Conservation (phyloP, 2,329 filamentous ascomycete species). For the Cercospora sp. region DNA sequence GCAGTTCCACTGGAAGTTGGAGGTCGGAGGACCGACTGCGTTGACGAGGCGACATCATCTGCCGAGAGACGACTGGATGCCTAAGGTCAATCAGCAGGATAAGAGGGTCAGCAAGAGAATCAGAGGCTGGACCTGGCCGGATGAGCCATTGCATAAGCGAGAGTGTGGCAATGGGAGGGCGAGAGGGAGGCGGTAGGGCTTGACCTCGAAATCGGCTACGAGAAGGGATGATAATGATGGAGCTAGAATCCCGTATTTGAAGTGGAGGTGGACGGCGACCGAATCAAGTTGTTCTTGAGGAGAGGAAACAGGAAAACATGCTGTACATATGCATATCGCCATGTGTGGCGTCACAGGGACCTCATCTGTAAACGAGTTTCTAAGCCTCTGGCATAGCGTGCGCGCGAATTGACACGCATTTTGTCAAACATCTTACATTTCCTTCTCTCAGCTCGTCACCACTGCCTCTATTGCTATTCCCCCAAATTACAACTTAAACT, state of each 20-base stretch:
- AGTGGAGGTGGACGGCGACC: not conserved
- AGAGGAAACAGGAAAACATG: not conserved
- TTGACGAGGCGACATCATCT: conserved; percentile 69
- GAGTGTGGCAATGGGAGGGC: conserved; percentile 61
- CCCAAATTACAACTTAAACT: conserved; percentile 64
- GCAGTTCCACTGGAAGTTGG: conserved; percentile 64
- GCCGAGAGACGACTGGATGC: conserved; percentile 73
- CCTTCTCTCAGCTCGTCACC: too few species aligned
- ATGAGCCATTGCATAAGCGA: conserved; percentile 70
- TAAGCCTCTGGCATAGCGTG: not conserved
- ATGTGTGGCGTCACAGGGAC: not conserved
- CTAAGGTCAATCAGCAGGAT: conserved; percentile 68
- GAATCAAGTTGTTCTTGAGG: not conserved
- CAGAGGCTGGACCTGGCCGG: conserved; percentile 73
- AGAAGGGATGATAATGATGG: not conserved
- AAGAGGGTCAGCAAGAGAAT: conserved; percentile 74
- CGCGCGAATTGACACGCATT: not conserved
- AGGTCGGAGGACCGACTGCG: conserved; percentile 74
- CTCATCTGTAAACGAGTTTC: not conserved
- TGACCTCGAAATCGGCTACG: not conserved
- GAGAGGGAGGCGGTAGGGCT: conserved; percentile 1
- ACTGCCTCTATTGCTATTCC: too few species aligned
- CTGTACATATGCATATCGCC: not conserved
- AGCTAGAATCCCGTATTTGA: not conserved
- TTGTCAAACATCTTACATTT: too few species aligned